These are phyloP conservation scores for Eucalyptus sp. DNA, from an alignment of 345 rosid genomes.

Conservation along the genomic window DNA sequence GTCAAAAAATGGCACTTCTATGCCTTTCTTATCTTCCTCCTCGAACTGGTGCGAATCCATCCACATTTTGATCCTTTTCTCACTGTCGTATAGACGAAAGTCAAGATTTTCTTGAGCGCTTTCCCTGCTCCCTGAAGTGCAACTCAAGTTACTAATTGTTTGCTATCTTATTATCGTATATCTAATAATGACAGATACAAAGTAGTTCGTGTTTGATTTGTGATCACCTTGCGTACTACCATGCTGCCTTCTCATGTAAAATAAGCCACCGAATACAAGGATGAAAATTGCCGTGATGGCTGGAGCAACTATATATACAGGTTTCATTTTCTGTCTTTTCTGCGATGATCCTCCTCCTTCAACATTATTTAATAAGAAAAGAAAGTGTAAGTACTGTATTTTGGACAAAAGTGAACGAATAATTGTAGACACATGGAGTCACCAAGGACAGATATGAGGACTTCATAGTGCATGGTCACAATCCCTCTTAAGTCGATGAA, in stretches of 20 bases:
- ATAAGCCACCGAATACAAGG: background rate
- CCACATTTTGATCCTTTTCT: slow-evolving; percentile 12
- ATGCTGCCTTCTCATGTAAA: background rate
- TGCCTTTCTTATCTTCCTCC: slow-evolving; percentile 22
- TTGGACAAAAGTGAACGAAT: background rate
- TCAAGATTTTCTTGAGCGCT: background rate
- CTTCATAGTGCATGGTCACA: background rate
- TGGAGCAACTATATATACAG: background rate
- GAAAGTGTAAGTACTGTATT: background rate
- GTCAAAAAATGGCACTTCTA: slow-evolving; percentile 31
- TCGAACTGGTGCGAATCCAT: slow-evolving; percentile 4
- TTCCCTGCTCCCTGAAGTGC: slow-evolving; percentile 2
- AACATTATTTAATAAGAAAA: background rate
- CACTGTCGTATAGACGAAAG: slow-evolving; percentile 6
- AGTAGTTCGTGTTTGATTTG: background rate
- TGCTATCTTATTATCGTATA: too few species aligned
- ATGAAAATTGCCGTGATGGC: background rate
- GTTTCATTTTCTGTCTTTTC: background rate
- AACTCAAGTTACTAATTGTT: background rate
- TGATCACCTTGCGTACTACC: too few species aligned
- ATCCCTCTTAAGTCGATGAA: background rate
- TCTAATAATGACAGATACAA: background rate
- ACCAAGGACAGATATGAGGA: background rate
- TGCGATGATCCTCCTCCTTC: background rate
- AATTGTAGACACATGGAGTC: background rate